Evolutionary conservation across 2,329 filamentous ascomycete species (phyloP).

Genomic region (Colletotrichum echinochloae): DNA sequence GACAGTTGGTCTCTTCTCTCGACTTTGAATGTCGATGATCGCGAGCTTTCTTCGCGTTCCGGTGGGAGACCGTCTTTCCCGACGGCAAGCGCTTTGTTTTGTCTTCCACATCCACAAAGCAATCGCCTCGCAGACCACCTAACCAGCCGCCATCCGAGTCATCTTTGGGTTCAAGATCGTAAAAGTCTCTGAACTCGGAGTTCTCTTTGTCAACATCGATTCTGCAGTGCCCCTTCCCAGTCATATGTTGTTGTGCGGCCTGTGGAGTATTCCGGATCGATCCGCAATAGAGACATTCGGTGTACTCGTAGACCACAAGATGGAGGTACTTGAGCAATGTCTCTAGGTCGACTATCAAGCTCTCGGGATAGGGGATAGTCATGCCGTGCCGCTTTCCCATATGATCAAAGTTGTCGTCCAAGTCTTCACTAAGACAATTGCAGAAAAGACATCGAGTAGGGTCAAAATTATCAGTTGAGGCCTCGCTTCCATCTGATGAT

Average conservation of each 20-base stretch:
- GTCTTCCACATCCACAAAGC: neutral
- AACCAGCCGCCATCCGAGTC: neutral
- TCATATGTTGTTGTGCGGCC: neutral
- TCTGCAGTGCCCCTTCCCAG: neutral
- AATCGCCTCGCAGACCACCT: neutral
- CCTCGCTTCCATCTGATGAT: neutral
- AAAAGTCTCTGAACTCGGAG: neutral
- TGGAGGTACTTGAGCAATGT: conserved; percentile 13
- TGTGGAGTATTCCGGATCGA: neutral
- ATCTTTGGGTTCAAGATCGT: neutral
- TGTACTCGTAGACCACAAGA: conserved; percentile 5
- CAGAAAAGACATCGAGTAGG: neutral
- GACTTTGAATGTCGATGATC: neutral
- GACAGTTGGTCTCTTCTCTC: neutral
- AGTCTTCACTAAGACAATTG: neutral
- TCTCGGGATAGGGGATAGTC: neutral
- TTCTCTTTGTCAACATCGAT: neutral
- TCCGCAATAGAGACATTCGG: conserved; percentile 10
- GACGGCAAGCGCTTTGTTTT: neutral
- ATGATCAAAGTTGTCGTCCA: neutral
- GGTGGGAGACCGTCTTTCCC: neutral
- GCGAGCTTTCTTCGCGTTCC: neutral
- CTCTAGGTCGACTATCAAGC: conserved; percentile 1
- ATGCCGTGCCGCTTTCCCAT: neutral
- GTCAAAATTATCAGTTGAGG: neutral